Base-by-base conservation (phyloP, 1,284 basidiomycete species). In the Moesziomyces sp. region DNA sequence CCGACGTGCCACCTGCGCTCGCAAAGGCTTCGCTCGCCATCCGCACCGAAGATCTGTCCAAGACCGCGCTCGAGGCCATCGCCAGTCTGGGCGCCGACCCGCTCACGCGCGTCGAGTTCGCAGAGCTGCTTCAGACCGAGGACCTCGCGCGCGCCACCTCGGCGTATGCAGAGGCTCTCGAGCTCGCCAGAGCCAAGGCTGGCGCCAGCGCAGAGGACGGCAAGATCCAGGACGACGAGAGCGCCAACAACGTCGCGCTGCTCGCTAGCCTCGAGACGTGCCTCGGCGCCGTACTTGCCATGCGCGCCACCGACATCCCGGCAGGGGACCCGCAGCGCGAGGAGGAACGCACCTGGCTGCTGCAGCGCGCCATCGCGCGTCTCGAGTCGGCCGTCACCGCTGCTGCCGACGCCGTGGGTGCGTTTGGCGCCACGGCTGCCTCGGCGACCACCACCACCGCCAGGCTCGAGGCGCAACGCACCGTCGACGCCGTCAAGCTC, bases 51-150 rank as follows among this genome's bases (percentile, higher is more conserved):
- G 70, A 74, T 16, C 55, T 76, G 9, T 68, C 66, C 58, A 65
- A 74, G 55, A 51, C 61, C n/a, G 64, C 72, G 40, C 71, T 75
- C 42, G 61, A 73, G 44, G 67, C 68, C 9, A 67, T 78, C 28
- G 64, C 70, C 50, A 66, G 66, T 56, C 66, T 80, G 1, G 78
- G 71, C 19, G 58, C 68, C 14, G 78, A 80, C 42, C 72, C 69
- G n/a, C 63, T 77, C 5, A 64, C 67, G 23, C 74, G 72, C 47
- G 75, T 77, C 51, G 74, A 80, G 60, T 60, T 79, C 19, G 79
- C 79, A 35, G 67, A 80, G 46, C 53, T 78, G 35, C 66, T 75
- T n/a, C 75, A 72, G 58, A 68, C 61, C 43, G 79, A 80, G 49
- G 67, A 71, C 33, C 61, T 79, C 4, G 55, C 65, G 19, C 76